Base-by-base conservation (phyloP, 1,139 yeast genomes). In the Suhomyces ambrosiae region DNA sequence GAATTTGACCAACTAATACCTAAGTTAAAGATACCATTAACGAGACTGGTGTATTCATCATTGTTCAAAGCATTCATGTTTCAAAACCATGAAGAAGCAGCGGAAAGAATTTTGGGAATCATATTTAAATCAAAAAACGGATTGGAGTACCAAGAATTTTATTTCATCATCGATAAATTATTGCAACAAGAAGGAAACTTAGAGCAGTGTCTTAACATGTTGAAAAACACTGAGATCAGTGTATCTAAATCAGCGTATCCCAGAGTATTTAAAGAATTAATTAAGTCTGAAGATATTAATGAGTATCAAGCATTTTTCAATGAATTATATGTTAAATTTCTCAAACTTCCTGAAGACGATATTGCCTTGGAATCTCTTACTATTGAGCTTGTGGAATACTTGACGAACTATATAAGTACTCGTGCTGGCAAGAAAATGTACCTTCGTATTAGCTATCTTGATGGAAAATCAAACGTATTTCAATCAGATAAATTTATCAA, bases 1-100 rank as follows among this genome's bases (percentile, higher is more conserved):
- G 44, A 49, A 30, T 60, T 64, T 36, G 49, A 56, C 16, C 32
- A 30, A 4, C 41, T 61, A 13, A 41, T 63, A 3, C 48, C 50
- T 19, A 37, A 42, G n/a, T 40, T 68, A 8, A 37, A 35, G 10
- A 52, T 62, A 2, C 74, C 74, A 5, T 44, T 68, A 15, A 45
- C 54, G 23, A 49, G 73, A 26, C 58, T 56, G 48, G 57, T 68
- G 1, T 50, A 69, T n/a, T 61, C 71, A 3, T 57, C 58, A 37
- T 52, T 71, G 24, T 59, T 70, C 32, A 49, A 50, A n/a, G 51
- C 60, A 3, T 67, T 66, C 37, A 38, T 67, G 27, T 25, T 30
- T 7, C 61, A 54, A 30, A 54, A 58, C 25, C 58, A 59, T 33
- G 62, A 60, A 28, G 41, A 41, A 2, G 66, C 61, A 11, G 58